Conservation (phyloP, 2,329 filamentous ascomycete genomes). For the Rasamsonia emersonii region DNA sequence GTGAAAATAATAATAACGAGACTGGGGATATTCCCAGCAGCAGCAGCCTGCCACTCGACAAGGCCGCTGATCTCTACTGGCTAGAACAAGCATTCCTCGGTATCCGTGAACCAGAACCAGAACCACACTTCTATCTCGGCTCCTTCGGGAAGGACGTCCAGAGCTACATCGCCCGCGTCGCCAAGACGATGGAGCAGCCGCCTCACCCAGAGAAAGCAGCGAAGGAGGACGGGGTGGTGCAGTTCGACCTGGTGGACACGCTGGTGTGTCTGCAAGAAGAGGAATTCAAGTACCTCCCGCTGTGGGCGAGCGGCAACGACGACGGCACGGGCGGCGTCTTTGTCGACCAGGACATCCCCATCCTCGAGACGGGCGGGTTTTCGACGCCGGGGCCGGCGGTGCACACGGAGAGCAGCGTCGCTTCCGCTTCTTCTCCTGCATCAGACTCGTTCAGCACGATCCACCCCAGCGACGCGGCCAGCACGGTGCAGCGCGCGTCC, state of each 20-base stretch:
- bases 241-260: slow-evolving; percentile 24
- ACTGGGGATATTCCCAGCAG: too few relatives aligned
- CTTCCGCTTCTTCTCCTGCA: slow-evolving; percentile 14
- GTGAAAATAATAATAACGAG: too few relatives aligned
- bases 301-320: slow-evolving; percentile 55
- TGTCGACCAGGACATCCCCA: slow-evolving; percentile 26
- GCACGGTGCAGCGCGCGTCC: slow-evolving; percentile 28
- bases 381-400: slow-evolving; percentile 26
- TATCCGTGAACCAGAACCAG: too few relatives aligned
- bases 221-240: slow-evolving; percentile 6
- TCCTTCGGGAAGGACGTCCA: slow-evolving; percentile 13
- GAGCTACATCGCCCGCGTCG: slow-evolving; percentile 12
- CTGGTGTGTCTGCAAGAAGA: slow-evolving; percentile 46
- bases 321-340: slow-evolving; percentile 45
- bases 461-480: slow-evolving; percentile 17
- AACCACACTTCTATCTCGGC: too few relatives aligned
- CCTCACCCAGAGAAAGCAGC: slow-evolving; percentile 1
- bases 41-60: too few relatives aligned
- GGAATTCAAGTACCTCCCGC: slow-evolving; percentile 55
- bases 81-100: slow-evolving; percentile 10
- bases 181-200: slow-evolving; percentile 12
- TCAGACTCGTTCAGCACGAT: slow-evolving; percentile 18
- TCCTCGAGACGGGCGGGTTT: slow-evolving; percentile 26
- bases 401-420: slow-evolving; percentile 16
- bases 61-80: not conserved